These are phyloP conservation scores for Biancaea sappan DNA, from an alignment of 306 rosid genomes.

Conservation along the genomic window DNA sequence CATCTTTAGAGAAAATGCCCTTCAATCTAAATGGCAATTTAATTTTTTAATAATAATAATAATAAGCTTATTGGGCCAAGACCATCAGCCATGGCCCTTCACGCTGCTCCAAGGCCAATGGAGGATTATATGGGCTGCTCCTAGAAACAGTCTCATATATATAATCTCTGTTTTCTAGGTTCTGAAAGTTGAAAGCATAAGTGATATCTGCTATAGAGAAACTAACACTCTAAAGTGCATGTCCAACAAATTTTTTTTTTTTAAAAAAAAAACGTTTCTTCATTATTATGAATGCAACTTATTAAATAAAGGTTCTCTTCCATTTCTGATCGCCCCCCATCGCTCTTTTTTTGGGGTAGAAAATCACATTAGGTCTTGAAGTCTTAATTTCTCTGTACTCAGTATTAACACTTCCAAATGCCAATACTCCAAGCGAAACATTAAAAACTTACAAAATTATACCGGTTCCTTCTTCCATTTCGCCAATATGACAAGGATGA, in stretches of 20 bases:
- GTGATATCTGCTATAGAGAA: not conserved
- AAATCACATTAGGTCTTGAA: not conserved
- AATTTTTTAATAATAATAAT: no score
- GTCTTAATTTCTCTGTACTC: not conserved
- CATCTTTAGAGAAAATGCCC: not conserved
- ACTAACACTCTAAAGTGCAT: not conserved
- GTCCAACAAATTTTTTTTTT: not conserved
- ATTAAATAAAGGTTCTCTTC: not conserved
- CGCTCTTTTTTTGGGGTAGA: not conserved
- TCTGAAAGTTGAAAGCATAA: not conserved
- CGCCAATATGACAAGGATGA: constrained; percentile 40
- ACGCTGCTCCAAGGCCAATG: not conserved
- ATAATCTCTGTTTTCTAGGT: not conserved
- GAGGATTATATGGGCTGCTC: not conserved
- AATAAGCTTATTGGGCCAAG: not conserved
- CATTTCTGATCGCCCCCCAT: not conserved
- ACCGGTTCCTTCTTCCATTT: constrained; percentile 66
- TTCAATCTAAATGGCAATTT: not conserved
- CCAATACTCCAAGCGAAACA: constrained; percentile 37
- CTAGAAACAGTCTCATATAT: not conserved
- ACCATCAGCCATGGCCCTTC: not conserved
- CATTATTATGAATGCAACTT: not conserved
- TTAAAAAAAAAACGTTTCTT: no score
- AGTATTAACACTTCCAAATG: constrained; percentile 25
- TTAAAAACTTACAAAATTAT: constrained; percentile 67